Evolutionary conservation across 805 yeast species (phyloP), one percentile per base, ranked within the genome.

Genomic region (Starmera amethionina): DNA sequence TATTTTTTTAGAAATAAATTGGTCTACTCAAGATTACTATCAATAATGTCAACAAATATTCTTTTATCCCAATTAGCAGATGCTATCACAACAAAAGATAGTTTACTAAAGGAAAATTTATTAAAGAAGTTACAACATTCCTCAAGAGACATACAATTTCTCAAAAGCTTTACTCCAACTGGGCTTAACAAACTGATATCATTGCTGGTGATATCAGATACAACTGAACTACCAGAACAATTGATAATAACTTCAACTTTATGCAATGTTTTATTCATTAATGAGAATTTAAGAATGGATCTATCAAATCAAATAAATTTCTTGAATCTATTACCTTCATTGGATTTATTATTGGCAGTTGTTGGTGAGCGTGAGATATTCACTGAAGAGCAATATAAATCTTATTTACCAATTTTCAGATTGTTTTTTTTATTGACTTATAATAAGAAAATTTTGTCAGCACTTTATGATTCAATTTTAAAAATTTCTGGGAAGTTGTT

Each of bases 391-490:
- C 49, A 54, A 30, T 54, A 48, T 35, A 41, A 46, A 16, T 51
- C 47, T 8, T 54, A 43, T 30, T 34, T 54, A 6, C 59, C 59
- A 14, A 52, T 55, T 4, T 52, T 55, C 31, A 45, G 59, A 35
- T 39, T 55, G 13, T 48, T 47, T 37, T 54, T 48, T 42, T 37
- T 54, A 19, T 38, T 55, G 10, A 30, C 50, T 1, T 54, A 51
- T 18, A 48, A 50, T n/a, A 40, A 35, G 1, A 13, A 32, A 0
- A 22, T 52, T 4, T 15, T 52, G 8, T 38, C 43, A 4, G 32
- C 35, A 16, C 36, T 55, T 8, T 40, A 38, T 13, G 34, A 13
- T 4, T 44, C 54, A 5, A 44, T 52, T 1, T 22, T 47, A 5
- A 52, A 45, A 37, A 52, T 51, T 7, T 40, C 49, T 11, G 48